Percentiles rank a stretch among this genome's conserved stretches.
phyloP scores from a whole-genome alignment of 2,329 filamentous ascomycete genomes.

The Fusarium pseudoanthophilum region DNA sequence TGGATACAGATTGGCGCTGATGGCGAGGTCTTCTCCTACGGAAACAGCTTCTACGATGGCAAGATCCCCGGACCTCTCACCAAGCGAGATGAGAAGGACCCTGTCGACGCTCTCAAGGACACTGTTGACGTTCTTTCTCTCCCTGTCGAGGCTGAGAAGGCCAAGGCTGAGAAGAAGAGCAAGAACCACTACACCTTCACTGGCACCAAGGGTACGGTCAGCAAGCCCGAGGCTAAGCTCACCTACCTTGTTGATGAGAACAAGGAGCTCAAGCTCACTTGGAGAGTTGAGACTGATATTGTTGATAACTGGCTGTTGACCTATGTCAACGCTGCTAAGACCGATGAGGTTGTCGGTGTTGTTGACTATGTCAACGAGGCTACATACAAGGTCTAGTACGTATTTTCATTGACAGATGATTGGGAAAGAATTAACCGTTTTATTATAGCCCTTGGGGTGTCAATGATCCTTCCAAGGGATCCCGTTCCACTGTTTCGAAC shows the following conservation, averaged over 20 bases:
- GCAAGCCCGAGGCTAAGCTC: constrained; percentile 65
- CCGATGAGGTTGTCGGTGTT: constrained; percentile 61
- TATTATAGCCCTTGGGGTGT: constrained; percentile 57
- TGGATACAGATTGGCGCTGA: constrained; percentile 56
- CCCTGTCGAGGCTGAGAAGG: constrained; percentile 43
- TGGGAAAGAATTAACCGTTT: accelerated
- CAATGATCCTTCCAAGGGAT: constrained; percentile 64
- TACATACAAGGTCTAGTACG: constrained; percentile 62
- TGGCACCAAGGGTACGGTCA: constrained; percentile 59
- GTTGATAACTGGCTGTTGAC: constrained; percentile 67
- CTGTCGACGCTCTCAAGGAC: constrained; percentile 57
- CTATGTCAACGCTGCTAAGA: constrained; percentile 63
- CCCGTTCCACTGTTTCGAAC: constrained; percentile 56
- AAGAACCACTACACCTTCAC: constrained; percentile 54
- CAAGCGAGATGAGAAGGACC: constrained; percentile 56
- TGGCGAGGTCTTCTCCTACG: constrained; percentile 67
- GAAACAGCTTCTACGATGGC: constrained; percentile 60
- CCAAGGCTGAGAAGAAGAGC: constrained; percentile 43
- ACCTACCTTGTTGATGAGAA: constrained; percentile 64
- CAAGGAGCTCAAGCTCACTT: constrained; percentile 60
- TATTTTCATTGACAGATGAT: accelerated
- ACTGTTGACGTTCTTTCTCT: constrained; percentile 50
- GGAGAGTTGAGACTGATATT: constrained; percentile 69
- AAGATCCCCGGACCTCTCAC: constrained; percentile 53
- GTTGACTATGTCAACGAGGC: constrained; percentile 68